These are phyloP conservation scores for Hymenoscyphus occultus DNA, from an alignment of 2,329 filamentous ascomycete genomes.

Conservation along the genomic window DNA sequence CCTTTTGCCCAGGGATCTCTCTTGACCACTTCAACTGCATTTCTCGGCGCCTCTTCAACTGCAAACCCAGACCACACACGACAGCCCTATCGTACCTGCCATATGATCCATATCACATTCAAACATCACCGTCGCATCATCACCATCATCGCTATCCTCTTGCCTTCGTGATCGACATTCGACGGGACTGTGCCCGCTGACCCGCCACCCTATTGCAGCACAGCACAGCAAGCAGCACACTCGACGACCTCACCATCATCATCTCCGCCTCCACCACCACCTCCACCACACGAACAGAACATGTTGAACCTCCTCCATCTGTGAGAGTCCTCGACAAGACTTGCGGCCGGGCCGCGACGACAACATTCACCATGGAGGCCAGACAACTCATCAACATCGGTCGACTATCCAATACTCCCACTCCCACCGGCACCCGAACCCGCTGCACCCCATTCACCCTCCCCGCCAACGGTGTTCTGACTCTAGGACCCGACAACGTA, in stretches of 20 bases:
- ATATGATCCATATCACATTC: background rate
- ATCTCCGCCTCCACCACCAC: background rate
- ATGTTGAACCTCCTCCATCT: slow-evolving; percentile 24
- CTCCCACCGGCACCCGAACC: slow-evolving; percentile 39
- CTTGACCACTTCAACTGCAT: background rate
- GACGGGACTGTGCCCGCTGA: background rate
- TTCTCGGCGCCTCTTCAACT: background rate
- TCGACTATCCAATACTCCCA: slow-evolving; percentile 32
- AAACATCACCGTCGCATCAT: background rate
- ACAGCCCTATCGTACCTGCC: background rate
- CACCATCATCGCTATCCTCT: too few relatives aligned
- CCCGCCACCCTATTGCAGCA: background rate
- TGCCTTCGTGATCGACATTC: too few relatives aligned
- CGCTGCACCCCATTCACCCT: slow-evolving; percentile 62
- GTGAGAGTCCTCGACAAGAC: slow-evolving; percentile 19
- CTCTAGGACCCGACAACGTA: slow-evolving; percentile 35
- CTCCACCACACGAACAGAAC: background rate
- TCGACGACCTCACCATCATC: background rate
- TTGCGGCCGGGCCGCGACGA: slow-evolving; percentile 32
- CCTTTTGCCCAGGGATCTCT: background rate
- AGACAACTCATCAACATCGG: slow-evolving; percentile 34
- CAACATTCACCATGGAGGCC: slow-evolving; percentile 28
- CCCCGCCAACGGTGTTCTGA: slow-evolving; percentile 54
- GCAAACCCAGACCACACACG: background rate
- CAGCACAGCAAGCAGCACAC: background rate